Evolutionary conservation across 495 filamentous ascomycete genomes (phyloP).

Genomic region (Annulohypoxylon stygium): DNA sequence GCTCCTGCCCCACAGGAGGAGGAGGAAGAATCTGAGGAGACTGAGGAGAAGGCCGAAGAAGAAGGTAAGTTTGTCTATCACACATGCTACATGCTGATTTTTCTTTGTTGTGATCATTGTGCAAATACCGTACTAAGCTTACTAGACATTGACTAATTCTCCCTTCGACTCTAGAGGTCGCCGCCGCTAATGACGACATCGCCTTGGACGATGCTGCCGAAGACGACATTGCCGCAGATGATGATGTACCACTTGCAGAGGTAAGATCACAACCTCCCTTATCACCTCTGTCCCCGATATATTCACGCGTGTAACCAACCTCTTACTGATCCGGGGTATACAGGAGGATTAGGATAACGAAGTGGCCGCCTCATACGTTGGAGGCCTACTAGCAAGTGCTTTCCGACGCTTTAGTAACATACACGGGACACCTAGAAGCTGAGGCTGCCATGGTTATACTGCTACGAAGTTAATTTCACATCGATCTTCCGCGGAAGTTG

Average conservation of each 20-base stretch:
- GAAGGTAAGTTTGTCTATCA: conserved; percentile 32
- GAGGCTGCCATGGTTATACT: not conserved
- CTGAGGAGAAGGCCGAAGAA: conserved; percentile 38
- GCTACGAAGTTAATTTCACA: conserved; percentile 7
- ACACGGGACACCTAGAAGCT: conserved; percentile 22
- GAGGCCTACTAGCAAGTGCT: conserved; percentile 43
- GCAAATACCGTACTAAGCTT: not conserved
- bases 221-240: conserved; percentile 19
- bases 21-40: conserved; percentile 35
- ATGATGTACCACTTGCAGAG: conserved; percentile 23
- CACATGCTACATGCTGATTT: not conserved
- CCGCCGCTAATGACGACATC: conserved; percentile 30
- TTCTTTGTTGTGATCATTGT: not conserved
- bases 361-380: conserved; percentile 31
- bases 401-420: conserved; percentile 37
- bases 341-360: conserved; percentile 49
- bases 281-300: not conserved
- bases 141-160: conserved; percentile 19
- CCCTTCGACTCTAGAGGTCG: conserved; percentile 18
- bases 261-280: conserved; percentile 22
- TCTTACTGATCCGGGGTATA: conserved; percentile 49
- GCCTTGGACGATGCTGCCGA: conserved; percentile 34
- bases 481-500: conserved; percentile 19
- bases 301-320: not conserved
- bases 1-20: conserved; percentile 34